Evolutionary conservation across 148 eudicot species (phyloP), one percentile per base, ranked within the genome.

Genomic region (Arbutus unedo): DNA sequence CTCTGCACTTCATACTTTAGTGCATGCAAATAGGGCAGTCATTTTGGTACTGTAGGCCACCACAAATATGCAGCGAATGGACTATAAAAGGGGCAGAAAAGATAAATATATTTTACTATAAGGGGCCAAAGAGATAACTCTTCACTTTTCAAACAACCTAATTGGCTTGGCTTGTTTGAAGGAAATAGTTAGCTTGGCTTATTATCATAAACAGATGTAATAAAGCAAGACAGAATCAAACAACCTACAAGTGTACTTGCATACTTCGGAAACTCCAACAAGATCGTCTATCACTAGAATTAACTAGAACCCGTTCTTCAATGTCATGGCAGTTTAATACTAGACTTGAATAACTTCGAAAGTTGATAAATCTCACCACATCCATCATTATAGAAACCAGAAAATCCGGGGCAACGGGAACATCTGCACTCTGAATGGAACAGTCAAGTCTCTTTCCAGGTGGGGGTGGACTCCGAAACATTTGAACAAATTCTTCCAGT

Each of bases 301-400:
- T 45, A 4, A 23, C 44, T 50, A 14, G 38, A 8, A 15, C 25
- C 31, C 31, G 3, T 21, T 50, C 41, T 48, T 75, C 14, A 1
- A n/a, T 19, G 74, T 48, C 48, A 71, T 54, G 9, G 8, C 15
- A 45, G 11, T 48, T n/a, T 21, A 18, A 9, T 7, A 8, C 4
- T 73, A 45, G 23, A n/a, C 6, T 45, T 1, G 49, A 5, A 9
- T n/a, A 74, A 18, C 48, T 15, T 31, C n/a, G 23, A 53, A 19
- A 15, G 79, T 16, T 77, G n/a, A 55, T 54, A 47, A 53, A 55
- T 77, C 79, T 77, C 45, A 77, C 23, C 66, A 8, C 64, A 71
- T 71, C 50, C 78, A 76, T 13, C 78, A 76, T 49, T 23, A 25
- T 11, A 23, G 78, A 49, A 50, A 76, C 44, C 43, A 76, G 59